Evolutionary conservation across 495 filamentous ascomycete genomes (phyloP), one percentile per base, ranked within the genome.

Genomic region (Penicillium samsonianum): DNA sequence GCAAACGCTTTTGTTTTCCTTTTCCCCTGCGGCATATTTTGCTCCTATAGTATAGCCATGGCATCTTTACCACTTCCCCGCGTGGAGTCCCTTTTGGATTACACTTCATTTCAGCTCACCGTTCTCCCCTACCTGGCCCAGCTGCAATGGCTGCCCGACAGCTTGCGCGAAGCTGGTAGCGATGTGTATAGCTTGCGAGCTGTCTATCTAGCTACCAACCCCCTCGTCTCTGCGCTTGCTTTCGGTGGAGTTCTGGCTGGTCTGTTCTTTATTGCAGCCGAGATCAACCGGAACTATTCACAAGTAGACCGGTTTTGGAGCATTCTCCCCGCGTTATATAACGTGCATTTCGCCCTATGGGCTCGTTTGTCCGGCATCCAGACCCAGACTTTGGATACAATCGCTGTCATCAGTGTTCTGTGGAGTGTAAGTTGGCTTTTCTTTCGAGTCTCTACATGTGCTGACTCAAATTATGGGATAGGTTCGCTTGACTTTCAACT

Each of bases 281-380:
- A 98, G 71, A 73, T 92, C 73, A 97, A 90, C 71, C 82, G 83
- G 49, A 98, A 99, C 74, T 96, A 90, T 73, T 96, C 90, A 8
- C 93, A 98, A 71, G 87, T 99, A 10, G 95, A 99, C 70, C 82
- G 95, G 2, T 76, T 85, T 60, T 99, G 95, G 95, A 90, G 89
- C 67, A 76, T 99, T 47, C 71, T 98, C 41, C 95, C 95, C 14
- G 86, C 89, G 8, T 41, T 96, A 45, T 97, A 92, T 75, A 90
- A 92, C 70, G 87, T 82, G n/a, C 92, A 99, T 69, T 97, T 88
- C 66, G 82, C 82, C 55, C 51, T 80, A 16, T 99, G 90, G 83
- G 90, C 92, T 33, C 88, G 88, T 68, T 53, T 91, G 55, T 75
- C 81, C 22, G 88, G 87, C 4, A 68, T 97, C 9, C 84, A 87